phyloP scores from a whole-genome alignment of 163 green algal species.

The Scenedesmus sp. region DNA sequence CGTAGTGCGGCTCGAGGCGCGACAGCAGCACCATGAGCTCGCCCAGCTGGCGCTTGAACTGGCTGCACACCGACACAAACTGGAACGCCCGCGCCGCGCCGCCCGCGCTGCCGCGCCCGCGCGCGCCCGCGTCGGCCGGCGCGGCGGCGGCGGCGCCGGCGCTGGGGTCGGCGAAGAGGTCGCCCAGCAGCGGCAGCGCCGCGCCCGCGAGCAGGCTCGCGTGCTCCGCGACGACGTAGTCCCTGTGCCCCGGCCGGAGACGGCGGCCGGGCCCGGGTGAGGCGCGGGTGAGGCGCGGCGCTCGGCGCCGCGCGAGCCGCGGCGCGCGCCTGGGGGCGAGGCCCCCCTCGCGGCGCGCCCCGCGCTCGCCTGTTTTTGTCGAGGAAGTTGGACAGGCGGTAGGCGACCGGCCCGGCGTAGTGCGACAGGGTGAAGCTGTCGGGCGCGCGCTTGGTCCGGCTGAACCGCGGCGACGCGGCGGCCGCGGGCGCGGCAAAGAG shows the following conservation, averaged over 20 bases:
- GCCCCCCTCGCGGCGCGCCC: too few species aligned
- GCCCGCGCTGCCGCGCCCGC: not conserved
- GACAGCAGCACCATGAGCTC: slow-evolving; percentile 88
- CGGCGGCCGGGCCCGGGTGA: too few species aligned
- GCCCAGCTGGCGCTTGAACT: slow-evolving; percentile 96
- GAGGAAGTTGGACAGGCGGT: slow-evolving; percentile 94
- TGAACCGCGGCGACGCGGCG: slow-evolving; percentile 81
- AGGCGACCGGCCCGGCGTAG: slow-evolving; percentile 92
- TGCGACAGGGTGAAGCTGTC: slow-evolving; percentile 82
- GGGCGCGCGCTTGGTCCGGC: slow-evolving; percentile 84
- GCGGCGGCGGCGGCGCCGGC: too few species aligned
- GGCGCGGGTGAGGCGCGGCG: too few species aligned
- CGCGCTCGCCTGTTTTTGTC: slow-evolving; percentile 98
- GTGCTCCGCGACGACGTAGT: slow-evolving; percentile 98
- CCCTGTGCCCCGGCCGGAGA: too few species aligned
- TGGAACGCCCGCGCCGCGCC: slow-evolving; percentile 72
- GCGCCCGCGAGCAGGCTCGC: slow-evolving; percentile 82
- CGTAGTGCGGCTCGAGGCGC: slow-evolving; percentile 96
- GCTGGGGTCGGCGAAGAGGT: slow-evolving; percentile 89
- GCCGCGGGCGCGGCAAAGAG: slow-evolving; percentile 78
- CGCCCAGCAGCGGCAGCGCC: slow-evolving; percentile 64
- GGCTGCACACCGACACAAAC: slow-evolving; percentile 89
- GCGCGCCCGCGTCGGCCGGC: not conserved
- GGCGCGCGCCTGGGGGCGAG: too few species aligned
- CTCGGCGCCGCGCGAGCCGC: too few species aligned